A percentile compares a stretch with the other conserved stretches of the same genome.
Conservation (phyloP, 2,329 filamentous ascomycete genomes). For the Rosellinia necatrix region DNA sequence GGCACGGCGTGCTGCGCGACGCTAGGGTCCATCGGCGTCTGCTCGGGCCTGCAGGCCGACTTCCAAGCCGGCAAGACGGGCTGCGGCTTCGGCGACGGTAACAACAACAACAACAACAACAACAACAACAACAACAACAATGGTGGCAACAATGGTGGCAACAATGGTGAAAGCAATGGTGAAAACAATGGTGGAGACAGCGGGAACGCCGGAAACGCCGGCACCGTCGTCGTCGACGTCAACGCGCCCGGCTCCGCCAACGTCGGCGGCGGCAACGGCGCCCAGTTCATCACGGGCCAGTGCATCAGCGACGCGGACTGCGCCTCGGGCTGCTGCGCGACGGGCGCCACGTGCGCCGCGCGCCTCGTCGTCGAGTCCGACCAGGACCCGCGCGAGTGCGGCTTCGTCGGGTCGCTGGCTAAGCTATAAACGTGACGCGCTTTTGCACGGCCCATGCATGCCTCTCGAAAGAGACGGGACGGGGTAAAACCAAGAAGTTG, state of each 20-base stretch:
- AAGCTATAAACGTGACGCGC: background rate
- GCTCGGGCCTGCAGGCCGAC: conserved; percentile 35
- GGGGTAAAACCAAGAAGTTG: too few relatives aligned
- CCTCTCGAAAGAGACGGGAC: too few relatives aligned
- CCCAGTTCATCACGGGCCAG: conserved; percentile 40
- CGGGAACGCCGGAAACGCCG: background rate
- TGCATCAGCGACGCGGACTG: conserved; percentile 40
- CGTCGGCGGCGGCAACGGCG: conserved; percentile 32
- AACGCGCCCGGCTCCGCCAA: conserved; percentile 33
- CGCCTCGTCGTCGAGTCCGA: conserved; percentile 6
- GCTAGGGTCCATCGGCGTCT: conserved; percentile 33
- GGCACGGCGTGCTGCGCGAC: conserved; percentile 37
- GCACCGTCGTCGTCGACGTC: conserved; percentile 8
- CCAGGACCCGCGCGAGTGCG: conserved; percentile 13
- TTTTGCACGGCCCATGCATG: too few relatives aligned
- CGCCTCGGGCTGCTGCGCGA: conserved; percentile 25
- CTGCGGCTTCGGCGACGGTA: conserved; percentile 34
- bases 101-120: background rate
- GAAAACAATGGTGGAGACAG: background rate
- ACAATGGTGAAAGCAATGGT: background rate
- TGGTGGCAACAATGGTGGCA: background rate
- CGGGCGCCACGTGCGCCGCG: conserved; percentile 17
- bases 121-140: background rate
- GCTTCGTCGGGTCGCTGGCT: conserved; percentile 17
- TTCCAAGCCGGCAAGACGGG: conserved; percentile 38